Percentiles rank a stretch among this genome's conserved stretches.
Conservation (phyloP, 2,329 filamentous ascomycete genomes). For the Colletotrichum costaricense region DNA sequence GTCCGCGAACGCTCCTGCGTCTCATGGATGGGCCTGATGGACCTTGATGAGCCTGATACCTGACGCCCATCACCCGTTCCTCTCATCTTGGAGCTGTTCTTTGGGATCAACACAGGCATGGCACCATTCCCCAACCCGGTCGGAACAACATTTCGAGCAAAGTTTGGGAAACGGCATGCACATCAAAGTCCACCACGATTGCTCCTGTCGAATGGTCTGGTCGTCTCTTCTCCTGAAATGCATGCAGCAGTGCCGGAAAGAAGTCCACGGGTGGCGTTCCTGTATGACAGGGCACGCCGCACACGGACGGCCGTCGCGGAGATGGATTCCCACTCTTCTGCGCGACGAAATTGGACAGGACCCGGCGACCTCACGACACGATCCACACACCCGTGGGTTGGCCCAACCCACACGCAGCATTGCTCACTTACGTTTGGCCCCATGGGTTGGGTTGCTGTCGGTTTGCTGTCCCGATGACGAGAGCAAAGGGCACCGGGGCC, state of each 20-base stretch:
- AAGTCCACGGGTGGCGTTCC: background rate
- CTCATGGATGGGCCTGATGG: conserved; percentile 28
- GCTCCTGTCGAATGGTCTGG: conserved; percentile 10
- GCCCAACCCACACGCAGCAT: background rate
- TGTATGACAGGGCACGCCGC: background rate
- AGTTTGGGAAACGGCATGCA: conserved; percentile 25
- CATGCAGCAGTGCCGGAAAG: background rate
- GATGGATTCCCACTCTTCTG: conserved; percentile 22
- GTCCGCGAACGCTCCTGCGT: conserved; percentile 15
- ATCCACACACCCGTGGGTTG: conserved; percentile 6
- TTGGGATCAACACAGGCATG: conserved; percentile 34
- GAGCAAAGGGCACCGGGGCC: background rate
- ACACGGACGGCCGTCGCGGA: conserved; percentile 17
- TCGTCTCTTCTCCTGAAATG: conserved; percentile 18
- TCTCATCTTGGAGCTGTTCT: conserved; percentile 27
- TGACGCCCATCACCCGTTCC: conserved; percentile 32
- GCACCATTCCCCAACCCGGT: conserved; percentile 1
- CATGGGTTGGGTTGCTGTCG: conserved; percentile 8
- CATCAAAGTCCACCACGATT: background rate
- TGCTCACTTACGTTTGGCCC: conserved; percentile 7
- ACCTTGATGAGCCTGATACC: conserved; percentile 32
- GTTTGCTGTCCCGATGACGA: conserved; percentile 29
- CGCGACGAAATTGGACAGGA: conserved; percentile 30
- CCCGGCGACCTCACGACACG: conserved; percentile 21
- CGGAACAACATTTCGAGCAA: conserved; percentile 5